These are phyloP conservation scores for Penicillium sp. DNA, from an alignment of 2,329 filamentous ascomycete genomes.

Conservation along the genomic window DNA sequence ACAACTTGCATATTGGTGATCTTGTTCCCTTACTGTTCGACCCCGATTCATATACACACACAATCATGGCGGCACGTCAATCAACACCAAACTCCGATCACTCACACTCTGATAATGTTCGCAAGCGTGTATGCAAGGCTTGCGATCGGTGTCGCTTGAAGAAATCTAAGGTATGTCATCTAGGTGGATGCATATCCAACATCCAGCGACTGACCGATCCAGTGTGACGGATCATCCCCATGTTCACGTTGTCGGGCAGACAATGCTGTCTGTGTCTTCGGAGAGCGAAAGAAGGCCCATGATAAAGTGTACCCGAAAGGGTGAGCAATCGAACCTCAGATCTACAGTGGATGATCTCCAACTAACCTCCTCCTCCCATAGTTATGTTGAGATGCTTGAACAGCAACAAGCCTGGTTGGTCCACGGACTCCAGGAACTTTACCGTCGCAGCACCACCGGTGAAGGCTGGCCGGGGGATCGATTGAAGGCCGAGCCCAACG, in stretches of 20 bases:
- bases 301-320: slow-evolving; percentile 70
- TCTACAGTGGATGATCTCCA: background rate
- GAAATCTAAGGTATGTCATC: slow-evolving; percentile 61
- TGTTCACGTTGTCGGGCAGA: slow-evolving; percentile 64
- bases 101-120: slow-evolving; percentile 46
- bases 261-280: slow-evolving; percentile 66
- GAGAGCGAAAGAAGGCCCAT: slow-evolving; percentile 65
- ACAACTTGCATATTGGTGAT: background rate
- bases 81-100: slow-evolving; percentile 41
- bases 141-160: slow-evolving; percentile 66
- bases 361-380: slow-evolving; percentile 28
- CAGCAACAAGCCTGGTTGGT: slow-evolving; percentile 65
- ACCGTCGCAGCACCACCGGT: slow-evolving; percentile 53
- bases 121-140: slow-evolving; percentile 67
- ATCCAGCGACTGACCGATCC: background rate
- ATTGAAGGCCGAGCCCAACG: slow-evolving; percentile 52
- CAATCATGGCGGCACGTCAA: slow-evolving; percentile 41
- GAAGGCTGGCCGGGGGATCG: slow-evolving; percentile 58
- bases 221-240: slow-evolving; percentile 62
- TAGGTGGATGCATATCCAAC: slow-evolving; percentile 12
- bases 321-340: slow-evolving; percentile 40
- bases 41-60: background rate
- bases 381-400: slow-evolving; percentile 67
- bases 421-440: slow-evolving; percentile 61
- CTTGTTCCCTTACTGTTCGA: background rate